Evolutionary conservation across 352 stramenopile genomes (phyloP).

Genomic region (Phytophthora sp.): DNA sequence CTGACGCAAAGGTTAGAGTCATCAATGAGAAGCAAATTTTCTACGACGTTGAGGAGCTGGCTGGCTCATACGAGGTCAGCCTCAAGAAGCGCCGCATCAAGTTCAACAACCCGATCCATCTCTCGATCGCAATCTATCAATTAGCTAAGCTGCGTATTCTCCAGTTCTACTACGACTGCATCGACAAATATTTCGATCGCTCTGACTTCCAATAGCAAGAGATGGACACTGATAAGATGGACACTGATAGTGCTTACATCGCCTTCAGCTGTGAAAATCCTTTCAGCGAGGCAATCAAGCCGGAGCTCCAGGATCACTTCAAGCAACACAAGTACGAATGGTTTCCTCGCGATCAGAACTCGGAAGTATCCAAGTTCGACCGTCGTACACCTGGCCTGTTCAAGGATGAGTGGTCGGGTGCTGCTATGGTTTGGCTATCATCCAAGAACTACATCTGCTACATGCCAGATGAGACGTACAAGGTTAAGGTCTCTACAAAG

Average conservation of each 20-base stretch:
- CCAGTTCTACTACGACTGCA: slow-evolving; percentile 2
- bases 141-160: neutral
- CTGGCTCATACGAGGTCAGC: neutral
- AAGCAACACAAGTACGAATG: neutral
- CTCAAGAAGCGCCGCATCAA: neutral
- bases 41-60: neutral
- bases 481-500: neutral
- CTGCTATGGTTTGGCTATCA: neutral
- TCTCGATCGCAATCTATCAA: neutral
- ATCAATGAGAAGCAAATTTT: neutral
- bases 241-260: neutral
- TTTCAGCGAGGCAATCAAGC: neutral
- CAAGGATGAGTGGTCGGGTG: slow-evolving; percentile 2
- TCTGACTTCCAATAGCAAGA: neutral
- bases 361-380: neutral
- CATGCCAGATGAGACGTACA: neutral
- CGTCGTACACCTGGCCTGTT: neutral
- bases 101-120: neutral
- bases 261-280: neutral
- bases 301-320: too few species aligned
- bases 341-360: neutral
- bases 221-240: too few species aligned
- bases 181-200: neutral
- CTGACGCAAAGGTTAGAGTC: neutral
- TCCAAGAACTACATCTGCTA: neutral